Conservation (phyloP, 139 green algal genomes). For the Ettlia oleoabundans region DNA sequence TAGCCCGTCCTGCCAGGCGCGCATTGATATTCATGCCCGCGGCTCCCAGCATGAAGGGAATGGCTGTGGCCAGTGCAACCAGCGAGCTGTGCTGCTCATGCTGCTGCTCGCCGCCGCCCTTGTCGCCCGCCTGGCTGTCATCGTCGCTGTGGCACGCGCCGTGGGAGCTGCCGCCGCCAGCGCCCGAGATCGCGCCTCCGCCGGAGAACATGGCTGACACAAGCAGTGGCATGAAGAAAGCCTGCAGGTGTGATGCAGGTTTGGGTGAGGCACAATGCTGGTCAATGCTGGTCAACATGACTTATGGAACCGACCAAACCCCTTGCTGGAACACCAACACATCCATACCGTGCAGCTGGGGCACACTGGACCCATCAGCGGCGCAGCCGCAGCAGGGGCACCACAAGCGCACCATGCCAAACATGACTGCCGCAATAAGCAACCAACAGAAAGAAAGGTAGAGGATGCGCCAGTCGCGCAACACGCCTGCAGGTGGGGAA, state of each 20-base stretch:
- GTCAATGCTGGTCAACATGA: too few species aligned
- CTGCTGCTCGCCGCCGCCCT: background rate
- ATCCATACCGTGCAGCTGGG: too few species aligned
- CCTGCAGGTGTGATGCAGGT: too few species aligned
- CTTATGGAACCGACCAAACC: too few species aligned
- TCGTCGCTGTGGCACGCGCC: constrained; percentile 5
- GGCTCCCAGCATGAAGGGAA: constrained; percentile 41
- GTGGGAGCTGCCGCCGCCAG: background rate
- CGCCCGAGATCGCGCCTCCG: background rate
- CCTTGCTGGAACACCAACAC: too few species aligned
- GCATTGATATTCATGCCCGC: constrained; percentile 36
- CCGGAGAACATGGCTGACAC: constrained; percentile 35
- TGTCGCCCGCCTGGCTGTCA: background rate
- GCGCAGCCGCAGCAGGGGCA: too few species aligned
- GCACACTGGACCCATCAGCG: too few species aligned
- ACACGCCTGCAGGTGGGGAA: background rate
- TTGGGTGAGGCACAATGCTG: too few species aligned
- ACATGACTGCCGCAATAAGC: constrained; percentile 40
- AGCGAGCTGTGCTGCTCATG: background rate
- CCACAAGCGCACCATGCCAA: too few species aligned
- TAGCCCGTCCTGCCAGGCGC: constrained; percentile 24
- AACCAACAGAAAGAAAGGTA: constrained; percentile 38
- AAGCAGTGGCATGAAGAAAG: constrained; percentile 47
- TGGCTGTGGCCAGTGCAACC: constrained; percentile 27
- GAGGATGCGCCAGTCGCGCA: constrained; percentile 47